Conservation (phyloP, 306 rosid genomes). For the Bauhinia variegata region DNA sequence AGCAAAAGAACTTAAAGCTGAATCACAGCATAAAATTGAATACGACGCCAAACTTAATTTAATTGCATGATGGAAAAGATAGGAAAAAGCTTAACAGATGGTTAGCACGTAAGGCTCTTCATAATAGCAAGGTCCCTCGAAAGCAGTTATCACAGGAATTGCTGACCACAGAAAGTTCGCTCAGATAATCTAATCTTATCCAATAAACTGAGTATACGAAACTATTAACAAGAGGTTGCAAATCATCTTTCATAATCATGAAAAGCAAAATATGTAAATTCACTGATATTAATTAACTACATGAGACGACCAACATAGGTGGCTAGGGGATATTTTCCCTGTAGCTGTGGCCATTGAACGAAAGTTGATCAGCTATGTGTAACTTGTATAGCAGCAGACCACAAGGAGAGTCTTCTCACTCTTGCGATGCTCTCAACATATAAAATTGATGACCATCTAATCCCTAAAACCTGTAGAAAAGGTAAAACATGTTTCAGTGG, state of each 20-base stretch:
- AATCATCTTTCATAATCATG: conserved; percentile 2
- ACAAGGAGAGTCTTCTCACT: conserved; percentile 87
- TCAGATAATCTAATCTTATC: conserved; percentile 3
- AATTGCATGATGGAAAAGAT: too few relatives aligned
- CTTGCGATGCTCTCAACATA: conserved; percentile 97
- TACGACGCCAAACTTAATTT: too few relatives aligned
- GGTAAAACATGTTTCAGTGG: conserved; percentile 25
- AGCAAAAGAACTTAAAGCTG: too few relatives aligned
- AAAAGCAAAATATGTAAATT: conserved; percentile 1
- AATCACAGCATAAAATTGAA: too few relatives aligned
- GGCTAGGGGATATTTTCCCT: conserved; percentile 72
- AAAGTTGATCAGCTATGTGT: conserved; percentile 80
- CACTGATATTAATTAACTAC: conserved; percentile 58
- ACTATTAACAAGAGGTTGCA: too few relatives aligned
- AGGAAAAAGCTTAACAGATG: too few relatives aligned
- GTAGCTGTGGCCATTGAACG: conserved; percentile 92
- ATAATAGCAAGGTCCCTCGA: background rate
- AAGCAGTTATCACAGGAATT: background rate
- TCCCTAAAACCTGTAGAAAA: conserved; percentile 61
- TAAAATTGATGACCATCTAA: conserved; percentile 87
- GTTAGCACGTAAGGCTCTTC: background rate
- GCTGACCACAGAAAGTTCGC: background rate
- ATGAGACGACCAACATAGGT: conserved; percentile 87
- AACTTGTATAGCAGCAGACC: conserved; percentile 87
- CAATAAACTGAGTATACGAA: background rate